phyloP scores from a whole-genome alignment of 352 stramenopile species.

The Pythium utonaiense region DNA sequence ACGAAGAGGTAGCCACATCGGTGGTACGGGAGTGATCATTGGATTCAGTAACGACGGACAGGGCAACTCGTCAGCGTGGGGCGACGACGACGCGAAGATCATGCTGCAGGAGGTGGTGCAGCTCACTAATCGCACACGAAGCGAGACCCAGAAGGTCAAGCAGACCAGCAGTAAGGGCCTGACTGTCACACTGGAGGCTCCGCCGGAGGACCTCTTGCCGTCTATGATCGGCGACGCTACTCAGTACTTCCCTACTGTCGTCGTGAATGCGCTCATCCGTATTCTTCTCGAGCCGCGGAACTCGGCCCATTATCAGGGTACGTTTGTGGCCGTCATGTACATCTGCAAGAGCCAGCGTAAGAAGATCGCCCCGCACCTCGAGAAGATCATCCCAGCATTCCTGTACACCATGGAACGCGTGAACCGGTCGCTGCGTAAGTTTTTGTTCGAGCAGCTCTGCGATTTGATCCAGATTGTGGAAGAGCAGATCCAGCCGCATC shows the following conservation, averaged over 20 bases:
- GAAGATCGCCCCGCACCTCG: conserved; percentile 93
- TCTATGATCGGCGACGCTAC: conserved; percentile 86
- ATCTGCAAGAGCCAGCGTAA: conserved; percentile 97
- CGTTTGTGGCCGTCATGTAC: conserved; percentile 98
- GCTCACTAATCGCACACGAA: conserved; percentile 45
- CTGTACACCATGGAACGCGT: conserved; percentile 91
- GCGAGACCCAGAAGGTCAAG: conserved; percentile 66
- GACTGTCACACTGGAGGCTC: conserved; percentile 58
- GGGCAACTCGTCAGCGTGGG: conserved; percentile 7
- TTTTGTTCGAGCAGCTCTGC: conserved; percentile 95
- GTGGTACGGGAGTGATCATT: conserved; percentile 20
- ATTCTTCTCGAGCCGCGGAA: conserved; percentile 97
- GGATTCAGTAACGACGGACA: conserved; percentile 8
- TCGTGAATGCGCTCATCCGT: conserved; percentile 95
- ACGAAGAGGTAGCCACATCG: neutral
- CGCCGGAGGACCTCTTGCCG: conserved; percentile 70
- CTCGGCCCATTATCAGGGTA: conserved; percentile 95
- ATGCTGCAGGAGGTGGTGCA: conserved; percentile 37
- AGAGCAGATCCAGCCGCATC: conserved; percentile 93
- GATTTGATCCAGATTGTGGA: conserved; percentile 96
- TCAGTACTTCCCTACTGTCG: conserved; percentile 97
- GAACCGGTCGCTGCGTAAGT: conserved; percentile 89
- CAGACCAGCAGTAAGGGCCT: conserved; percentile 60
- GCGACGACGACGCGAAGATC: conserved; percentile 45
- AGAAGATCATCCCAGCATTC: conserved; percentile 97